These are phyloP conservation scores for Lunularia cruciata DNA, from an alignment of 225 moss, liverwort and hornwort species.

Conservation along the genomic window DNA sequence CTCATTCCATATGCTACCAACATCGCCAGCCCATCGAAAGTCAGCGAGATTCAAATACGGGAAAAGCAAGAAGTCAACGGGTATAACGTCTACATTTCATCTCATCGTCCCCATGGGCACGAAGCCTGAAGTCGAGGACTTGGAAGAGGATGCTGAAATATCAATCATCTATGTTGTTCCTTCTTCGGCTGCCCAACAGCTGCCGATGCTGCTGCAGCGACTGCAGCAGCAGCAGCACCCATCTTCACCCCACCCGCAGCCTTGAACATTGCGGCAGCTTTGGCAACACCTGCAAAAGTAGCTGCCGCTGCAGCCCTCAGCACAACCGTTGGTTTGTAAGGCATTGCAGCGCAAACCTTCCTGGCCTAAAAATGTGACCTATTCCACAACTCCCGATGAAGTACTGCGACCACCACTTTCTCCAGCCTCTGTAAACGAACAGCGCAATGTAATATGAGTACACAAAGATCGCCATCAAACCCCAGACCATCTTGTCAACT, in stretches of 20 bases:
- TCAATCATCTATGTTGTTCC: conserved; percentile 36
- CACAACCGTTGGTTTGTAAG: conserved; percentile 74
- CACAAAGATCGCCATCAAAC: no score
- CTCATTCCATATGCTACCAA: neutral
- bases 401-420: neutral
- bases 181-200: conserved; percentile 42
- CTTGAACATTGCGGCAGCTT: conserved; percentile 60
- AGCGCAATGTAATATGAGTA: conserved; percentile 1
- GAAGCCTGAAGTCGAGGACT: neutral
- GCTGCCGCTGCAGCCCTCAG: conserved; percentile 77
- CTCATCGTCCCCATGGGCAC: neutral
- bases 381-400: neutral
- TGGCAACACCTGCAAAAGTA: conserved; percentile 59
- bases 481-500: no score
- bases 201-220: conserved; percentile 55
- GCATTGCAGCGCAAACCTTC: conserved; percentile 36
- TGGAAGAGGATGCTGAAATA: neutral
- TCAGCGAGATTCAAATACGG: neutral
- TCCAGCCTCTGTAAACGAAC: conserved; percentile 6
- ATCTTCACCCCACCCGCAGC: conserved; percentile 57
- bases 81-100: neutral
- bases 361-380: no score
- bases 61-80: neutral
- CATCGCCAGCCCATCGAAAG: conserved; percentile 3
- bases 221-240: conserved; percentile 61